Base-by-base conservation (phyloP, 2,329 filamentous ascomycete species). In the Fusarium sp. region DNA sequence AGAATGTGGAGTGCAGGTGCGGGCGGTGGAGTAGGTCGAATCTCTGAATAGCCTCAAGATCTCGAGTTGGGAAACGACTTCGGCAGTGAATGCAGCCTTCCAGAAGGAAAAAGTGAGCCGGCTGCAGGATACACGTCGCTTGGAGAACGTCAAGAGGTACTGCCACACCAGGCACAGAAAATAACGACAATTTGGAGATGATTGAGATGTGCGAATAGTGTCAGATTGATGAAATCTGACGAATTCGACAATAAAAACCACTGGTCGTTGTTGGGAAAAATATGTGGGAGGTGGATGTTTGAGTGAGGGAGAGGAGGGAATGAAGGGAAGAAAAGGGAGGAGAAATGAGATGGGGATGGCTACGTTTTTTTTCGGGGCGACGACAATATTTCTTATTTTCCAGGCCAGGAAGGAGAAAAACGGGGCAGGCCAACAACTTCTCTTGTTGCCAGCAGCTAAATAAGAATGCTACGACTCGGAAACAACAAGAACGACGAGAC, bases 361-460 rank as follows among this genome's bases (percentile, higher is more conserved):
- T 86, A 84, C 84, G 82, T 83, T 85, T 86, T 87, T 85, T 78
- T 86, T 83, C 75, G 66, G 83, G 80, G 80, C 80, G 77, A 77
- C 73, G 81, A 82, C 80, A 82, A 81, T 77, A 81, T 83, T 83
- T 82, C 83, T 84, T 82, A 82, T 83, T 82, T 83, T 82, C 82
- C 81, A 82, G 79, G 56, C 65, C 81, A 80, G 76, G 76, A 78
- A 79, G 69, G 79, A 81, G 81, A 86, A 87, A 87, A 87, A 83
- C 84, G 85, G 85, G 85, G 84, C 85, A 77, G 57, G 56, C 72
- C 72, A 76, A 55, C 75, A 70, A 72, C 75, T 73, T 69, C 60
- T 73, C 35, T 73, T 60, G 35, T 58, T 70, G 59, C 59, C 56
- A 73, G 72, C 64, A 63, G 64, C 69, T 68, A 70, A 74, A 61